phyloP scores from a whole-genome alignment of 2,329 filamentous ascomycete species.

The Allantophomopsis lycopodina region DNA sequence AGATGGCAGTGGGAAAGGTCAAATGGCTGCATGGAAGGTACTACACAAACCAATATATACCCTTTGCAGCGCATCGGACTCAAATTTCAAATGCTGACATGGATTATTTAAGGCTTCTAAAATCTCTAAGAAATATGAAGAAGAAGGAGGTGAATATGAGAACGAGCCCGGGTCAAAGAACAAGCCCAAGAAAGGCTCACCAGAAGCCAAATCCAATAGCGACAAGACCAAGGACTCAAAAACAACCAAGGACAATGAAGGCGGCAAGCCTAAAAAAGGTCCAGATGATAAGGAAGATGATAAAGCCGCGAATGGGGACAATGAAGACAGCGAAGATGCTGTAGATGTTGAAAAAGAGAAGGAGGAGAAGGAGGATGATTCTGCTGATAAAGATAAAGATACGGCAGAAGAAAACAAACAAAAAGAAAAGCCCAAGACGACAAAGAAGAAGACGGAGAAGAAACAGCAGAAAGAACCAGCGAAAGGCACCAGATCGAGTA shows the following conservation, averaged over 20 bases:
- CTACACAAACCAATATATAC: not conserved
- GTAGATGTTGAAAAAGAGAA: not conserved
- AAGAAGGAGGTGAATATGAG: conserved; percentile 22
- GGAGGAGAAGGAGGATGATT: too few relatives aligned
- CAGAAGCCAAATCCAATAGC: conserved; percentile 18
- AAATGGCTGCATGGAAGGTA: conserved; percentile 32
- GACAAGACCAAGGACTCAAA: conserved; percentile 6
- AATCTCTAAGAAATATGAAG: conserved; percentile 27
- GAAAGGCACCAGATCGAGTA: conserved; percentile 8
- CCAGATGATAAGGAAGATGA: conserved; percentile 2
- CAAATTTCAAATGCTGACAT: not conserved
- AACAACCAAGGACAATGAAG: conserved; percentile 1
- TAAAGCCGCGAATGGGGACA: not conserved
- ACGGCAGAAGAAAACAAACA: too few relatives aligned
- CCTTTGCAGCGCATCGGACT: not conserved
- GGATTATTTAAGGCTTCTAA: conserved; percentile 20
- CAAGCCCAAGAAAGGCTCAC: conserved; percentile 25
- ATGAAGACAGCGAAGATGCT: not conserved
- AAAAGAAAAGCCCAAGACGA: not conserved
- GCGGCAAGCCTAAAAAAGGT: conserved; percentile 4
- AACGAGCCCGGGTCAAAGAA: conserved; percentile 26
- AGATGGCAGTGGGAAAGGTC: conserved; percentile 28
- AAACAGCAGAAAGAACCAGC: conserved; percentile 2
- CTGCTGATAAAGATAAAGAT: not conserved
- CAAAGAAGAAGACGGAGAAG: not conserved